A percentile compares a stretch with the other conserved stretches of the same genome.
Evolutionary conservation across 164 flowering plant genomes (phyloP).

Genomic region (Chimonanthus praecox): DNA sequence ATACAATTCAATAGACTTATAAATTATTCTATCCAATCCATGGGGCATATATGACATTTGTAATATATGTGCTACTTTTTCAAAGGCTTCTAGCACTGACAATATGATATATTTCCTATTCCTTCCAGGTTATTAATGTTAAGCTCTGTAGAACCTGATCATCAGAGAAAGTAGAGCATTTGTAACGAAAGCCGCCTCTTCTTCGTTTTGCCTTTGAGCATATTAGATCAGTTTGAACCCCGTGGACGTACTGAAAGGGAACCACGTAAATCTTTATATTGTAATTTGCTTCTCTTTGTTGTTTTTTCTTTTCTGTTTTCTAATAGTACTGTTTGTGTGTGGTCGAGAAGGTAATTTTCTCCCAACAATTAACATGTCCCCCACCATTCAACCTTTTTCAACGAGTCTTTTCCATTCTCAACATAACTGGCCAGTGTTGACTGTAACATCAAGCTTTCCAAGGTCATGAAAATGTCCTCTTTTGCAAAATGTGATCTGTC

Average conservation of each 20-base stretch:
- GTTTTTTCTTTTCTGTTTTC: neutral
- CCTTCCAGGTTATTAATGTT: neutral
- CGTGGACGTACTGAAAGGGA: neutral
- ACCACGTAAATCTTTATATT: too few relatives aligned
- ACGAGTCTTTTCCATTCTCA: neutral
- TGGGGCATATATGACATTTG: neutral
- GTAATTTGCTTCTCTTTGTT: too few relatives aligned
- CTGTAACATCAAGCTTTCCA: neutral
- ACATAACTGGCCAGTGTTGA: neutral
- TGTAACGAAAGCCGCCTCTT: too few relatives aligned
- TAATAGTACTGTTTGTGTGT: too few relatives aligned
- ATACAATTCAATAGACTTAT: neutral
- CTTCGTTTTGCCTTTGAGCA: too few relatives aligned
- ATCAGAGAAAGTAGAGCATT: too few relatives aligned
- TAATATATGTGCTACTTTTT: neutral
- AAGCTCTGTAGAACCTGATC: neutral
- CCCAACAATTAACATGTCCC: too few relatives aligned
- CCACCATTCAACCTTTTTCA: too few relatives aligned
- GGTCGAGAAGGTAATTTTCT: too few relatives aligned
- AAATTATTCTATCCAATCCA: neutral
- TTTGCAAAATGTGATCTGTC: constrained; percentile 1
- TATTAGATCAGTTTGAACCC: neutral
- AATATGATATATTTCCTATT: too few relatives aligned
- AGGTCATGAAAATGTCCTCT: neutral
- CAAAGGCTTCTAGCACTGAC: neutral